Base-by-base conservation (phyloP, 345 rosid genomes). In the Dovyalis caffra region DNA sequence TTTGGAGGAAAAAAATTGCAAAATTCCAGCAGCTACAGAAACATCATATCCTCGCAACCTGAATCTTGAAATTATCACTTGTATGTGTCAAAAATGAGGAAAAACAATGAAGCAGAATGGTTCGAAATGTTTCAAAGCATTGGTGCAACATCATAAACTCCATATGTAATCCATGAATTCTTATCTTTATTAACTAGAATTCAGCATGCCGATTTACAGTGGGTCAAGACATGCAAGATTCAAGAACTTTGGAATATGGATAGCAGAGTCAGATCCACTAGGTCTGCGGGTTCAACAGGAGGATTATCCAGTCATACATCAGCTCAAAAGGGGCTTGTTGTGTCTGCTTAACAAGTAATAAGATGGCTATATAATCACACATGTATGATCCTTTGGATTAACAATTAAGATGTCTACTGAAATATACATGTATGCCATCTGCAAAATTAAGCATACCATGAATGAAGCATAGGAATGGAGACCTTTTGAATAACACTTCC, bases 401-500 rank as follows among this genome's bases (percentile, higher is more conserved):
- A n/a, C 9, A 64, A 12, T 57, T 26, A 34, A 64, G 28, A 51
- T 28, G 3, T 26, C 5, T 4, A 64, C 16, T 15, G 34, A 64
- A 40, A 45, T 5, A 33, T 23, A 47, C 14, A 57, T 45, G 72
- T 1, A 25, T 57, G 26, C 1, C 28, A 49, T 49, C 31, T 31
- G 29, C 67, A 60, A 72, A 45, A 53, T 8, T n/a, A 57, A 5
- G 25, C 83, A 32, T 87, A 93, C 99, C 99, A 84, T 63, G 99
- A 93, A 74, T 96, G 99, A 74, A 87, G 92, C 90, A 87, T 69
- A 21, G 99, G 99, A 78, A 96, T 81, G 70, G 99, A 88, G 68
- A 87, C 86, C 79, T 96, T 93, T 76, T 90, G 85, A 63, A 96
- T 83, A 76, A 96, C 71, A 75, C 98, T 93, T 69, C 99, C 99